A percentile compares a stretch with the other conserved stretches of the same genome.
Evolutionary conservation across 1,284 basidiomycete species (phyloP).

Genomic region (Xanthoconium separans): DNA sequence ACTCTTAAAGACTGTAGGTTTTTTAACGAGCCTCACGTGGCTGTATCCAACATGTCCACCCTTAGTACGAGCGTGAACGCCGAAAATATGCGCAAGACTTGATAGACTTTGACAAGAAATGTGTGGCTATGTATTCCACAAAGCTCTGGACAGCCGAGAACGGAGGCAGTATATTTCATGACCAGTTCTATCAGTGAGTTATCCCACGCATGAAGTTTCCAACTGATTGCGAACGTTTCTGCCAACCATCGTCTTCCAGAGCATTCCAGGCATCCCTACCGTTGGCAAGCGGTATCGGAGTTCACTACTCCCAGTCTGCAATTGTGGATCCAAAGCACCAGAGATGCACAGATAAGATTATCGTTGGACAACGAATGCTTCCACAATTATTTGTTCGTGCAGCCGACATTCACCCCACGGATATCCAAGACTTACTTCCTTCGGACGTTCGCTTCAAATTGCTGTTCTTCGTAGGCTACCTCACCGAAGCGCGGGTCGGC

Average conservation of each 20-base stretch:
- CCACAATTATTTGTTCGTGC: conserved; percentile 62
- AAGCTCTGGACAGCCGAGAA: conserved; percentile 62
- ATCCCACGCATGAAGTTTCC: neutral
- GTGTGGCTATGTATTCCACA: conserved; percentile 73
- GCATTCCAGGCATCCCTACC: conserved; percentile 58
- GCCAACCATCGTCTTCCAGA: conserved; percentile 30
- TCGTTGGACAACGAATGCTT: conserved; percentile 58
- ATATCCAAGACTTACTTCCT: conserved; percentile 69
- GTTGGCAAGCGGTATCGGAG: conserved; percentile 64
- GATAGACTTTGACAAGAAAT: conserved; percentile 75
- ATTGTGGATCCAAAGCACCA: conserved; percentile 51
- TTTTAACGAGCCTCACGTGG: neutral
- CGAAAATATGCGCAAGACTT: conserved; percentile 77
- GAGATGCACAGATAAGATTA: conserved; percentile 40
- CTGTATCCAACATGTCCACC: neutral
- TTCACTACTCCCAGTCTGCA: conserved; percentile 56
- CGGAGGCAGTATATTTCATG: conserved; percentile 65
- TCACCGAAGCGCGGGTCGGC: conserved; percentile 29
- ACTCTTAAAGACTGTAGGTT: conserved; percentile 67
- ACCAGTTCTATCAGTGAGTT: conserved; percentile 58
- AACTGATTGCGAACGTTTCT: neutral
- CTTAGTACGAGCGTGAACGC: conserved; percentile 70
- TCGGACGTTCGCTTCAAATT: conserved; percentile 73
- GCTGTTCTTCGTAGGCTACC: conserved; percentile 64
- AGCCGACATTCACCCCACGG: conserved; percentile 60